Evolutionary conservation across 2,329 filamentous ascomycete genomes (phyloP).

Genomic region (Trichophaea hybrida): DNA sequence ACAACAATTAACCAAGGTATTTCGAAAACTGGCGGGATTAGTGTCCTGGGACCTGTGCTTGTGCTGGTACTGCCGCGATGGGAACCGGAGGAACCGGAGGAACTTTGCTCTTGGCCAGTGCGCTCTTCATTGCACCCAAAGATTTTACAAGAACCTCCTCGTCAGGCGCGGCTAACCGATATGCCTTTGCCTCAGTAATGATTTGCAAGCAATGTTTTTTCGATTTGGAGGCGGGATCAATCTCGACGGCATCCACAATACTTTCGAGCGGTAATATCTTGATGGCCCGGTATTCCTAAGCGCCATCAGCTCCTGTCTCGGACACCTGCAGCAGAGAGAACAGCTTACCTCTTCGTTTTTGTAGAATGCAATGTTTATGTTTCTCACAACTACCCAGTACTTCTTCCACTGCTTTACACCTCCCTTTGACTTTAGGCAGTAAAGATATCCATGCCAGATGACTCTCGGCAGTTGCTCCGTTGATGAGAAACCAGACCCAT

Average conservation of each 20-base stretch:
- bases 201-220: slow-evolving; percentile 82
- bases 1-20: too few relatives aligned
- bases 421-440: slow-evolving; percentile 65
- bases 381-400: slow-evolving; percentile 79
- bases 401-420: slow-evolving; percentile 90
- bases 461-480: slow-evolving; percentile 46
- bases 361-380: slow-evolving; percentile 74
- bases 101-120: slow-evolving; percentile 44
- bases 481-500: slow-evolving; percentile 27
- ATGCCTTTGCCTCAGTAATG: slow-evolving; percentile 81
- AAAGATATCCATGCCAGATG: slow-evolving; percentile 85
- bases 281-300: slow-evolving; percentile 67
- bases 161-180: slow-evolving; percentile 59
- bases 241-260: slow-evolving; percentile 82
- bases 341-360: slow-evolving; percentile 53
- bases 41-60: neutral
- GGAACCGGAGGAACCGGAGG: neutral
- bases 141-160: slow-evolving; percentile 75
- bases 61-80: neutral
- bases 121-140: slow-evolving; percentile 80
- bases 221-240: slow-evolving; percentile 70
- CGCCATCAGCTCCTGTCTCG: neutral
- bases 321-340: neutral
- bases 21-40: neutral
- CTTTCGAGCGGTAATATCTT: slow-evolving; percentile 64